Conservation (phyloP, 2,329 filamentous ascomycete species). For the Gliomastix tumulicola region DNA sequence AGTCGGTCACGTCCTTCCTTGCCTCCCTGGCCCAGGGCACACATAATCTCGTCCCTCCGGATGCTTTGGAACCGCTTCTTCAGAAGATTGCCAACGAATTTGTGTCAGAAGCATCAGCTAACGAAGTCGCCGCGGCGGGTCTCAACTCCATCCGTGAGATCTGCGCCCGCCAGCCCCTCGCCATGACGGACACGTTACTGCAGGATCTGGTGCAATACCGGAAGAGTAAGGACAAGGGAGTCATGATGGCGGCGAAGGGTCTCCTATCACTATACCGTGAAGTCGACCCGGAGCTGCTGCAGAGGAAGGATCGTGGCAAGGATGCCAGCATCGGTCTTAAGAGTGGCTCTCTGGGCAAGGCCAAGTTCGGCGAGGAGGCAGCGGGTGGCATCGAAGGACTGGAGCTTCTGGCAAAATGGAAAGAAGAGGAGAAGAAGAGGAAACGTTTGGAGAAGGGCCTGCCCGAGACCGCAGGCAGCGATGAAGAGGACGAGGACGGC, state of each 20-base stretch:
- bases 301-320: constrained; percentile 86
- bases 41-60: constrained; percentile 85
- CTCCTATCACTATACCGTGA: constrained; percentile 86
- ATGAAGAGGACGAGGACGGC: constrained; percentile 53
- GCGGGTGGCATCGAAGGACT: constrained; percentile 82
- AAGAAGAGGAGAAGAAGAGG: constrained; percentile 76
- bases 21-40: constrained; percentile 88
- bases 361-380: constrained; percentile 76
- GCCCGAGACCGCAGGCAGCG: constrained; percentile 53
- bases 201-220: constrained; percentile 94
- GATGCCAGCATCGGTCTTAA: constrained; percentile 78
- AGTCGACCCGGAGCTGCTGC: constrained; percentile 80
- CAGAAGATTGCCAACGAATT: constrained; percentile 98
- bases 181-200: constrained; percentile 91
- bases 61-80: constrained; percentile 82
- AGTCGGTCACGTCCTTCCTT: constrained; percentile 85
- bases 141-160: constrained; percentile 94
- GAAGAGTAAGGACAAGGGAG: constrained; percentile 96
- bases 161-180: constrained; percentile 85
- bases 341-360: constrained; percentile 66
- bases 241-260: constrained; percentile 97
- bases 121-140: constrained; percentile 86
- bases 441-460: constrained; percentile 65
- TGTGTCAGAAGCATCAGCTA: constrained; percentile 86
- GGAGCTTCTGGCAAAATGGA: constrained; percentile 87